Evolutionary conservation across 352 stramenopile species (phyloP), one percentile per base, ranked within the genome.

Genomic region (Blastocystis sp.): DNA sequence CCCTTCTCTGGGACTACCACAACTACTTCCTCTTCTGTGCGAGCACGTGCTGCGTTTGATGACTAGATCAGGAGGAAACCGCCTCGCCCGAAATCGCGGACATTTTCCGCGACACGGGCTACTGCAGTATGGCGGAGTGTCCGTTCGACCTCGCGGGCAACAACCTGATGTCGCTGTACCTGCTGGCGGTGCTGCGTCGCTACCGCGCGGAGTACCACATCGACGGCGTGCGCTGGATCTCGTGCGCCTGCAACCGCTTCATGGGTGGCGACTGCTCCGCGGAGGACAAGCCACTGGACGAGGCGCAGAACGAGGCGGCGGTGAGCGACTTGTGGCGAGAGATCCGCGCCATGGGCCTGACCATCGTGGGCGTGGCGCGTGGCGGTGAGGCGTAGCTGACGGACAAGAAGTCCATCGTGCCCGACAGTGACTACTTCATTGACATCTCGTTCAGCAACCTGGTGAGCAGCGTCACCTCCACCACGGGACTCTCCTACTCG

Each of bases 121-220:
- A 14, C 40, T 62, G 53, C 53, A 23, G 52, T 1, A 28, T 43
- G 48, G 14, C 14, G 7, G 23, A 45, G 19, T 84, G 74, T 70
- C 38, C 74, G 0, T 43, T 84, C 19, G 66, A 84, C 38, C n/a
- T 84, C 4, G 14, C 4, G 0, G 34, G 52, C 14, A 67, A 38
- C 14, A n/a, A 84, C 17, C 19, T 84, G 19, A 43, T 84, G 2
- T 45, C 66, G 53, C n/a, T 52, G 21, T 48, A 69, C 7, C 45
- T 84, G 2, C 74, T 53, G 10, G 56, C n/a, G 10, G 43, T 67
- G 9, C 38, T 84, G 17, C 48, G 69, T 11, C 56, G 38, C 21
- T 84, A 84, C 48, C 74, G 74, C 61, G 56, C 67, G n/a, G 74
- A 84, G 40, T 84, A 69, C 53, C 74, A 70, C 41, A 70, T 84